Evolutionary conservation across 768 basidiomycete genomes (phyloP).

Genomic region (Amanita thiersii): DNA sequence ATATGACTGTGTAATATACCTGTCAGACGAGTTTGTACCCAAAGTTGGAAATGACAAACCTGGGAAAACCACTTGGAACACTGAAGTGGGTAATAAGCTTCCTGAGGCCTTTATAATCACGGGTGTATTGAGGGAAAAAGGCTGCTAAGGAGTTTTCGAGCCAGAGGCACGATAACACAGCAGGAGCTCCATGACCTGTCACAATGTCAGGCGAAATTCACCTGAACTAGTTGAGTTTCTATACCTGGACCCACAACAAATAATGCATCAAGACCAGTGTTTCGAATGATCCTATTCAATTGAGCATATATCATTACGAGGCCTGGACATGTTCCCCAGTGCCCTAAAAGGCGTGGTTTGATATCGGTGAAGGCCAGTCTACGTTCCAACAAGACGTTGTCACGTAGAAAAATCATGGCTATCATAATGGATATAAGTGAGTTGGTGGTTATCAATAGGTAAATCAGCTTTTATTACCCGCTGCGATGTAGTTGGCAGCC

Average conservation of each 20-base stretch:
- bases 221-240: constrained; percentile 8
- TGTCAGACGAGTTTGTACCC: constrained; percentile 3
- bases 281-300: constrained; percentile 54
- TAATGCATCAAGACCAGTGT: constrained; percentile 52
- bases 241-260: constrained; percentile 79
- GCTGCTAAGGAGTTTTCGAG: constrained; percentile 64
- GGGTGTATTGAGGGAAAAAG: constrained; percentile 53
- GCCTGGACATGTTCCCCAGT: constrained; percentile 83
- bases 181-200: constrained; percentile 78
- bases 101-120: constrained; percentile 49
- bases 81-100: constrained; percentile 72
- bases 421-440: neutral
- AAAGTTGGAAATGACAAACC: constrained; percentile 27
- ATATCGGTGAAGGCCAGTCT: constrained; percentile 58
- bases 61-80: constrained; percentile 78
- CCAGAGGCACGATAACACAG: constrained; percentile 79
- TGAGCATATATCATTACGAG: constrained; percentile 68
- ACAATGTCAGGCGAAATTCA: neutral
- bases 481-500: constrained; percentile 64
- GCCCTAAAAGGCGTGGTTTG: constrained; percentile 75
- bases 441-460: neutral
- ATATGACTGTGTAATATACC: constrained; percentile 38
- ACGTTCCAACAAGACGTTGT: constrained; percentile 60
- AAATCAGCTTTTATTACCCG: constrained; percentile 32
- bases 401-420: constrained; percentile 83